Conservation (phyloP, 768 basidiomycete species). For the Leucocoprinus leucothites region DNA sequence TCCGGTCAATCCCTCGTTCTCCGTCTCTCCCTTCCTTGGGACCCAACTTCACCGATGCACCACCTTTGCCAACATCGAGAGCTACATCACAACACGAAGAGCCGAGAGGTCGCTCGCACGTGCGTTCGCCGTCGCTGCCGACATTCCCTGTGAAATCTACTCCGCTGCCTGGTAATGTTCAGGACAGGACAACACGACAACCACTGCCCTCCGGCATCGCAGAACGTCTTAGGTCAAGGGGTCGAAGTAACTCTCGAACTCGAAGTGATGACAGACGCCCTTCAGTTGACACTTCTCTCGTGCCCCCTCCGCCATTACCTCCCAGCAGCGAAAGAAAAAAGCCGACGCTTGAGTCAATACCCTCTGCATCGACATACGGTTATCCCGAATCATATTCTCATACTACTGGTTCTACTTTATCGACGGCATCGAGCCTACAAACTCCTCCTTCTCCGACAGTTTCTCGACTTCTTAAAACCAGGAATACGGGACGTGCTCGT, state of each 20-base stretch:
- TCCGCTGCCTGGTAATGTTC: no score
- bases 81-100: not conserved
- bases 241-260: not conserved
- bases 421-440: not conserved
- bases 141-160: not conserved
- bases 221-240: not conserved
- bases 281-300: no score
- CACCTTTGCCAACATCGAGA: not conserved
- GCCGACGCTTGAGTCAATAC: not conserved
- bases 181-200: not conserved
- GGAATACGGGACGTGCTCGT: not conserved
- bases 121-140: conserved; percentile 8
- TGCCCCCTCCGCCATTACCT: no score
- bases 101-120: not conserved
- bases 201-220: not conserved
- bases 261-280: no score
- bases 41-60: not conserved
- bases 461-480: not conserved
- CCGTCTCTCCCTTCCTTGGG: conserved; percentile 5
- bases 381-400: no score
- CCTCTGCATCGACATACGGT: no score
- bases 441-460: not conserved
- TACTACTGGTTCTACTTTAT: not conserved
- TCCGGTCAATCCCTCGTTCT: not conserved
- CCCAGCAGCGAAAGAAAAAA: not conserved